Evolutionary conservation across 1,139 yeast genomes (phyloP).

Genomic region (Kurtzmaniella natalensis): DNA sequence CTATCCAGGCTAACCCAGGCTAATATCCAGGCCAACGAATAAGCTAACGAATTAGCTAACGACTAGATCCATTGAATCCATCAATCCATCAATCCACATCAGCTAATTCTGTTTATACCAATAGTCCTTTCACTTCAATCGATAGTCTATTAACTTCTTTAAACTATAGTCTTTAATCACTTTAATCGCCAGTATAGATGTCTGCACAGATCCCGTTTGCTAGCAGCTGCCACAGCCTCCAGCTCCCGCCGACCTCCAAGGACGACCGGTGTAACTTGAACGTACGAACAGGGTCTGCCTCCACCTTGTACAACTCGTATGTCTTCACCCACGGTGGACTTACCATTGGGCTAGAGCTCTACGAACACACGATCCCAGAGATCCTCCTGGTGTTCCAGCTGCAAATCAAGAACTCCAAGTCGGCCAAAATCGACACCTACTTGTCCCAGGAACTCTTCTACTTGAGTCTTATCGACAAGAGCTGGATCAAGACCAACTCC

Average conservation of each 20-base stretch:
- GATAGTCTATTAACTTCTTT: too few relatives aligned
- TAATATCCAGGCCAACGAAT: too few relatives aligned
- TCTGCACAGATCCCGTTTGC: constrained; percentile 45
- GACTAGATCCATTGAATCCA: too few relatives aligned
- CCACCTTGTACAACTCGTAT: constrained; percentile 52
- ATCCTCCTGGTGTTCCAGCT: constrained; percentile 22
- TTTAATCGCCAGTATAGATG: too few relatives aligned
- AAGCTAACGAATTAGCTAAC: too few relatives aligned
- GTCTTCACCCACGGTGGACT: constrained; percentile 67
- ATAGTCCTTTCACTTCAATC: too few relatives aligned
- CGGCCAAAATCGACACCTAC: constrained; percentile 34
- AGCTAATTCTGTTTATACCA: too few relatives aligned
- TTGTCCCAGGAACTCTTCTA: constrained; percentile 55
- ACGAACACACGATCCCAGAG: constrained; percentile 29
- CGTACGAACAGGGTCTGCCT: constrained; percentile 64
- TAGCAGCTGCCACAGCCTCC: constrained; percentile 44
- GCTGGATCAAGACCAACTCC: constrained; percentile 46
- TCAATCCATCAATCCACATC: too few relatives aligned
- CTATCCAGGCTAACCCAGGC: too few relatives aligned
- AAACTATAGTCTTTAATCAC: too few relatives aligned
- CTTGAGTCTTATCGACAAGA: constrained; percentile 51
- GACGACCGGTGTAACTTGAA: constrained; percentile 49
- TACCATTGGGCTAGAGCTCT: constrained; percentile 51
- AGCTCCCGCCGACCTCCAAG: constrained; percentile 41
- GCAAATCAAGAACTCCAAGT: constrained; percentile 25